Evolutionary conservation across 768 basidiomycete genomes (phyloP).

Genomic region (Russula sp.): DNA sequence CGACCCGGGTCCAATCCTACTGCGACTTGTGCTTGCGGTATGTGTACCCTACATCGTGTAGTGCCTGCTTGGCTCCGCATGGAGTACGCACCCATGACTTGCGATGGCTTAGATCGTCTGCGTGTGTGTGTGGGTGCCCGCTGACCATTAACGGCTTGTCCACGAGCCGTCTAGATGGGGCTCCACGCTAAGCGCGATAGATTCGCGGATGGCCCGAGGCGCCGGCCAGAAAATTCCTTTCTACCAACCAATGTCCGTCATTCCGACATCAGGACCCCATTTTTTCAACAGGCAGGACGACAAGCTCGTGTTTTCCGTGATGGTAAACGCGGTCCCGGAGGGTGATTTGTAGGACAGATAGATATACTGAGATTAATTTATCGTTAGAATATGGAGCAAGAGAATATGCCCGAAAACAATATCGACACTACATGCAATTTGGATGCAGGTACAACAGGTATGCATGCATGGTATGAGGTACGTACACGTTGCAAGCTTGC

Average conservation of each 20-base stretch:
- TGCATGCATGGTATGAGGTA: background rate
- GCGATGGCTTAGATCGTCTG: background rate
- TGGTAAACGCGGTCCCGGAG: background rate
- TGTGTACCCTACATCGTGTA: constrained; percentile 8
- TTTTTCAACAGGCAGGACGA: background rate
- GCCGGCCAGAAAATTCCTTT: background rate
- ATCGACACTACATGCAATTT: background rate
- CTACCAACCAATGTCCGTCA: background rate
- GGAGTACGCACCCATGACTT: background rate
- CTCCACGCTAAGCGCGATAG: background rate
- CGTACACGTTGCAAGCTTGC: background rate
- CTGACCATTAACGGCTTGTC: background rate
- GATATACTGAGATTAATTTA: background rate
- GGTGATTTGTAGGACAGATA: background rate
- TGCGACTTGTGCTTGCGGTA: background rate
- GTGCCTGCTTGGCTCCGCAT: constrained; percentile 9
- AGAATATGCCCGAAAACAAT: background rate
- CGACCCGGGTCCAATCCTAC: too few species aligned
- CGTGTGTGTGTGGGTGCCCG: background rate
- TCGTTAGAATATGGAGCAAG: background rate
- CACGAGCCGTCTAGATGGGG: background rate
- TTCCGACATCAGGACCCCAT: background rate
- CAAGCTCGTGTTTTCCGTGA: background rate
- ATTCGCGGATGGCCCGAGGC: background rate
- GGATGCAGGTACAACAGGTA: background rate